Evolutionary conservation across 148 eudicot species (phyloP).

Genomic region (Fagopyrum homotropicum): DNA sequence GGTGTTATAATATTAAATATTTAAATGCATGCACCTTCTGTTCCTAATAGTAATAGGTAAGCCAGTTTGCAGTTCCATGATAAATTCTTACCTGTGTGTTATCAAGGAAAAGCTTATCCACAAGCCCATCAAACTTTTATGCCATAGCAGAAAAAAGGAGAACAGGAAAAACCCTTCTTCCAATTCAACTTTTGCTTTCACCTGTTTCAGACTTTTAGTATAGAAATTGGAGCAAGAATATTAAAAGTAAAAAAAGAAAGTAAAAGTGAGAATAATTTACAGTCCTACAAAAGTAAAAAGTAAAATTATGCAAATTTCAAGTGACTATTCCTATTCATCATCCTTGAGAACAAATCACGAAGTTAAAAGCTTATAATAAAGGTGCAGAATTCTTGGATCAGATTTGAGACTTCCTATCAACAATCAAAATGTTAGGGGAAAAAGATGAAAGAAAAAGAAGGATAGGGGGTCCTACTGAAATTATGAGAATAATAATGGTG

Average conservation of each 20-base stretch:
- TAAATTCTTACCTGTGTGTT: background rate
- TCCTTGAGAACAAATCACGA: background rate
- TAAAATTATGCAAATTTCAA: background rate
- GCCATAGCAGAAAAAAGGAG: background rate
- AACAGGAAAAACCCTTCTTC: conserved; percentile 5
- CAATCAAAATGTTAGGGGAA: conserved; percentile 1
- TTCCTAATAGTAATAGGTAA: background rate
- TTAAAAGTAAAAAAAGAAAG: background rate
- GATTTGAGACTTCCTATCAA: background rate
- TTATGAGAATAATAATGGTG: conserved; percentile 6
- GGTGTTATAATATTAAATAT: too few relatives aligned
- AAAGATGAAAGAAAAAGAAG: background rate
- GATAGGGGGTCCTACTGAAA: conserved; percentile 5
- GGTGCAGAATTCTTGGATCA: background rate
- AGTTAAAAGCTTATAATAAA: background rate
- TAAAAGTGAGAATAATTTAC: conserved; percentile 9
- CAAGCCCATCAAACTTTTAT: conserved; percentile 7
- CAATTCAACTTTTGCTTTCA: conserved; percentile 5
- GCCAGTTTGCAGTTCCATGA: background rate
- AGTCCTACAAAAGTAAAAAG: background rate
- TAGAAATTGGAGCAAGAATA: background rate
- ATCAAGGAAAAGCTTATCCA: conserved; percentile 1
- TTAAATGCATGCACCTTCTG: background rate
- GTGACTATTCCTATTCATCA: background rate
- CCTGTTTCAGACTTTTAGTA: background rate